Evolutionary conservation across 2,329 filamentous ascomycete genomes (phyloP), one percentile per base, ranked within the genome.

Genomic region (Cladophialophora psammophila): DNA sequence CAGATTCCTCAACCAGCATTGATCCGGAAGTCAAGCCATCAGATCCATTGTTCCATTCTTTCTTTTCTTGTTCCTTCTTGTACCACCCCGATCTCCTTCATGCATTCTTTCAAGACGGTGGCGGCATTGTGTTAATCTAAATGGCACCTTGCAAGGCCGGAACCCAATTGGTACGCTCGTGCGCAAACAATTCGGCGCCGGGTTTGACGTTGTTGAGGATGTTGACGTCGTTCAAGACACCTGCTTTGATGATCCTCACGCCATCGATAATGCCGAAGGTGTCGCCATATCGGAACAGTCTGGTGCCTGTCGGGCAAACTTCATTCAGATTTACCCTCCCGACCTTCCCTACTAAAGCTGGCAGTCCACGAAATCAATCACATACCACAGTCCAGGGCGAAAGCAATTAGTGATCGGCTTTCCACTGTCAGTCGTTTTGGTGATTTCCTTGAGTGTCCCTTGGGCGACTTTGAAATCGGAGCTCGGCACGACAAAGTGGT

Each of bases 381-480:
- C 67, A 42, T 63, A 64, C 78, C 78, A 71, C 78, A 80, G 31
- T 80, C 76, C 76, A 3, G 73, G 63, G 69, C 78, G 79, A 69
- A 79, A 79, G 64, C 74, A 76, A 40, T 76, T 79, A 64, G 65
- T 75, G 13, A 80, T 75, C n/a, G 65, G 4, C 45, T 77, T 79
- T 52, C 78, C 78, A 57, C 75, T 78, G 54, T 79, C 78, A 0
- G 78, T 64, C 6, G 68, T 76, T 59, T 79, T 80, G 15, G 72
- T 60, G 20, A 79, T 71, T 70, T 72, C 76, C 64, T 78, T 79
- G 0, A 77, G 75, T 7, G 9, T 78, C 9, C 78, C 78, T 20
- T 45, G 42, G 0, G 72, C 60, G 65, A 79, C 54, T 0, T 73
- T 71, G 35, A 80, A 63, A 5, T 78, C 72, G 0, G 68, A 52